Conservation (phyloP, 306 rosid species). For the Oxytropis ochrocephala region DNA sequence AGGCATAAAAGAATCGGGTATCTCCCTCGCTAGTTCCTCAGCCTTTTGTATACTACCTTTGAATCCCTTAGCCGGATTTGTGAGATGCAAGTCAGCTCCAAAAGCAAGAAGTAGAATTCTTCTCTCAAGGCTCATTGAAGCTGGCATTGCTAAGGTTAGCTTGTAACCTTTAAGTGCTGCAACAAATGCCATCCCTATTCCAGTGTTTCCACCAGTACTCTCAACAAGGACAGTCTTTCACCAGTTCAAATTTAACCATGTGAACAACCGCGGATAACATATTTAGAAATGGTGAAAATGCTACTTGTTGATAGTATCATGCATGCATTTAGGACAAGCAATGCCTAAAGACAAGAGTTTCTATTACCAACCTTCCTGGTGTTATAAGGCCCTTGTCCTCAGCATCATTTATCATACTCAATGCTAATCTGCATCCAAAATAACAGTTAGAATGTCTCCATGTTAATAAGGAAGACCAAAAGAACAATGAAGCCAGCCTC, state of each 20-base stretch:
- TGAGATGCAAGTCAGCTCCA: conserved; percentile 60
- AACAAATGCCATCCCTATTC: conserved; percentile 59
- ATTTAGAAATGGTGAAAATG: too few relatives aligned
- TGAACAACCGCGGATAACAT: background rate
- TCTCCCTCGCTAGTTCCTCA: conserved; percentile 33
- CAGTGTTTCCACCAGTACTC: conserved; percentile 71
- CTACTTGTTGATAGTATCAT: too few relatives aligned
- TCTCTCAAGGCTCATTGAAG: conserved; percentile 54
- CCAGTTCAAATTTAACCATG: background rate
- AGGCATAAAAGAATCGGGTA: conserved; percentile 47
- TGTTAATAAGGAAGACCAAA: background rate
- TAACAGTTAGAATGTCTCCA: background rate
- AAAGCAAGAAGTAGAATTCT: conserved; percentile 57
- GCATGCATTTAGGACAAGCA: background rate
- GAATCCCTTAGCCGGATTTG: conserved; percentile 47
- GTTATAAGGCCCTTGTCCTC: conserved; percentile 62
- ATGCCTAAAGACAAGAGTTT: background rate
- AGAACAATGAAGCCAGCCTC: background rate
- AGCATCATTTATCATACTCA: conserved; percentile 71
- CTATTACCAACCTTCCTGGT: conserved; percentile 54
- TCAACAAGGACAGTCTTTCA: conserved; percentile 59
- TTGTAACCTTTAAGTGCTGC: conserved; percentile 68
- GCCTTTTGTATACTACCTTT: conserved; percentile 42
- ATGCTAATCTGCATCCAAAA: conserved; percentile 40
- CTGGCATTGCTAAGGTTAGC: conserved; percentile 47